A percentile compares a stretch with the other conserved stretches of the same genome.
Conservation (phyloP, 1,284 basidiomycete genomes). For the Gastroboletus turbinatus region DNA sequence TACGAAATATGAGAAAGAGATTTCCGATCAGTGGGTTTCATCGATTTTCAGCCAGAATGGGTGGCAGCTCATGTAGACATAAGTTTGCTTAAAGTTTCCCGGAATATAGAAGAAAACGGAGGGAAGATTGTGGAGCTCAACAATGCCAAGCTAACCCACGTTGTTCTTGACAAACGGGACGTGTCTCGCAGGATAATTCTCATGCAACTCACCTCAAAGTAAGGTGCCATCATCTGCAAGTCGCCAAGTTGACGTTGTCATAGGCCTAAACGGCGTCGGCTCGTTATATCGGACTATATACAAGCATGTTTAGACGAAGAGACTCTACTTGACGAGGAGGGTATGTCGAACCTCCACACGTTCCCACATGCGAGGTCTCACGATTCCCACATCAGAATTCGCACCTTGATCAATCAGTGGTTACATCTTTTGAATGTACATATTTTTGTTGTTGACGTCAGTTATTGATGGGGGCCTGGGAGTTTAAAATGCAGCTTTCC, state of each 20-base stretch:
- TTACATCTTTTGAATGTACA: background rate
- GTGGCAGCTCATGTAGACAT: background rate
- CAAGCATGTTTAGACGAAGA: constrained; percentile 76
- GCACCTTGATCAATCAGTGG: constrained; percentile 15
- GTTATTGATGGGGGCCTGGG: background rate
- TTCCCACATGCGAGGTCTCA: constrained; percentile 2
- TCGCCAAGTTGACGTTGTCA: constrained; percentile 5
- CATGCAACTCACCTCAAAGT: constrained; percentile 72
- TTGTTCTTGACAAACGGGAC: constrained; percentile 80
- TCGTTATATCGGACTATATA: constrained; percentile 77
- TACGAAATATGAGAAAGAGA: constrained; percentile 51
- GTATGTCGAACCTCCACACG: constrained; percentile 27
- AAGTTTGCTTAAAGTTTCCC: constrained; percentile 59
- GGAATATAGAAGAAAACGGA: constrained; percentile 63
- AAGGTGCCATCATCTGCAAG: constrained; percentile 15
- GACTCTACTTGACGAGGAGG: constrained; percentile 79
- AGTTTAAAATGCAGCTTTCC: background rate
- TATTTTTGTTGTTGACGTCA: background rate
- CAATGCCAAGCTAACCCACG: constrained; percentile 80
- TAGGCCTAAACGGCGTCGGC: constrained; percentile 75
- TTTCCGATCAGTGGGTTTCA: constrained; percentile 49
- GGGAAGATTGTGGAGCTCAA: constrained; percentile 67
- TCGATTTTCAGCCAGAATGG: background rate
- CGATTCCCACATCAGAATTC: constrained; percentile 15
- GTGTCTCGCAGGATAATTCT: constrained; percentile 67